Conservation (phyloP, 78 protist genomes). For the Dictyostelium discoideum region DNA sequence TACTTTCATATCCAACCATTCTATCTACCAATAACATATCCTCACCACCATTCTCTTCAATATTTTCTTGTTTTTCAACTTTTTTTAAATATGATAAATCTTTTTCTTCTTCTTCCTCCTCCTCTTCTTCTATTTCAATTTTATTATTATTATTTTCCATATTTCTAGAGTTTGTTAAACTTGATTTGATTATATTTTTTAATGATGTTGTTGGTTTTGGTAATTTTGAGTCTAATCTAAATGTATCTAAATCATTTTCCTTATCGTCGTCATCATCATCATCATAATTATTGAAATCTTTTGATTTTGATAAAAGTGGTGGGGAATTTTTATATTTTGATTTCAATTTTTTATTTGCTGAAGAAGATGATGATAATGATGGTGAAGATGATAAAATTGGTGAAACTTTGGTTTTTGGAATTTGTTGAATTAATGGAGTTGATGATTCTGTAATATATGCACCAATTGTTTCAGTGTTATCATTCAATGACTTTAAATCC, state of each 20-base stretch:
- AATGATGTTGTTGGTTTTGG: neutral
- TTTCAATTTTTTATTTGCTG: neutral
- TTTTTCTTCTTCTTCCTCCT: neutral
- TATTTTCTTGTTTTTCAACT: slow-evolving; percentile 2
- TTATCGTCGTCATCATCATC: neutral
- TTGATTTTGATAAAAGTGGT: neutral
- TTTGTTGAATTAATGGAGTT: neutral
- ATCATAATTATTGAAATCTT: neutral
- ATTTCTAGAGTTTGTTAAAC: neutral
- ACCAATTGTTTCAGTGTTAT: neutral
- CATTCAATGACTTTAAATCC: neutral
- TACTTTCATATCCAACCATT: neutral
- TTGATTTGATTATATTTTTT: neutral
- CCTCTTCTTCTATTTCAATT: neutral
- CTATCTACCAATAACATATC: slow-evolving; percentile 4
- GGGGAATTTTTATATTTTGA: slow-evolving; percentile 11
- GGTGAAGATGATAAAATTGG: neutral
- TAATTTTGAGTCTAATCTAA: neutral
- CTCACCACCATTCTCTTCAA: neutral
- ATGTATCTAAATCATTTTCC: neutral
- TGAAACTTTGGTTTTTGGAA: neutral
- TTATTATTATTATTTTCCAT: neutral
- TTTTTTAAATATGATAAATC: slow-evolving; percentile 2
- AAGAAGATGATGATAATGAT: neutral
- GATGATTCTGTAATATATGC: neutral